phyloP scores from a whole-genome alignment of 1,139 yeast genomes.

The Scheffersomyces insectosa region DNA sequence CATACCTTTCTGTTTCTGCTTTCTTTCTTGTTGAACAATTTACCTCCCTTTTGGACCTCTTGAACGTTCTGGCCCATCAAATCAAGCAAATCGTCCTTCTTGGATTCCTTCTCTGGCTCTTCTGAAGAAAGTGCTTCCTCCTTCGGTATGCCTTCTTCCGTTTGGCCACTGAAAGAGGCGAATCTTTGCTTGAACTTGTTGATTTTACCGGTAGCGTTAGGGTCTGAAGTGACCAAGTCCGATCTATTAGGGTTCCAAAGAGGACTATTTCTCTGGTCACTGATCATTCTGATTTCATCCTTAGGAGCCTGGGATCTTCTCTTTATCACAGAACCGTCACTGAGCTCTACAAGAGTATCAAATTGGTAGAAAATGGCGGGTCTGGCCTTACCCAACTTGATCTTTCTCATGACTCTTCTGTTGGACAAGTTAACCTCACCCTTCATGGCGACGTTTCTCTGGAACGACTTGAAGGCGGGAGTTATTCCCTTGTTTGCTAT shows the following conservation, averaged over 20 bases:
- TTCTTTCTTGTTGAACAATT: conserved; percentile 54
- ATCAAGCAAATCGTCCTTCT: conserved; percentile 54
- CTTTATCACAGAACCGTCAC: conserved; percentile 87
- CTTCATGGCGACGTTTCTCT: conserved; percentile 30
- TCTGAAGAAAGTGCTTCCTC: conserved; percentile 8
- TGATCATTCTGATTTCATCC: conserved; percentile 79
- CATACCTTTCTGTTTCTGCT: conserved; percentile 23
- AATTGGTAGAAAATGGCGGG: conserved; percentile 92
- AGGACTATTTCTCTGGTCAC: conserved; percentile 83
- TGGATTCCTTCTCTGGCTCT: conserved; percentile 14
- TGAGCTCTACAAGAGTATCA: conserved; percentile 80
- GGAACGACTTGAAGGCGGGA: conserved; percentile 13
- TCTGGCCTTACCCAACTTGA: conserved; percentile 75
- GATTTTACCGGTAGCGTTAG: conserved; percentile 81
- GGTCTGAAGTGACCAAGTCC: conserved; percentile 72
- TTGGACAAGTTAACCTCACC: conserved; percentile 40
- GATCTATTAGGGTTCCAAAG: conserved; percentile 87
- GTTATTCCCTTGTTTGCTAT: conserved; percentile 5
- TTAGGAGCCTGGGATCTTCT: conserved; percentile 89
- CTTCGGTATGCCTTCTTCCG: conserved; percentile 14
- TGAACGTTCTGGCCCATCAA: conserved; percentile 63
- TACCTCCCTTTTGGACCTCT: conserved; percentile 65
- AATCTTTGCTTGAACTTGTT: conserved; percentile 82
- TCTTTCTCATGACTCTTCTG: conserved; percentile 56
- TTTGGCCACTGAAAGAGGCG: conserved; percentile 50